phyloP scores from a whole-genome alignment of 176 grass and related monocot genomes.

The Elaeis guineensis region DNA sequence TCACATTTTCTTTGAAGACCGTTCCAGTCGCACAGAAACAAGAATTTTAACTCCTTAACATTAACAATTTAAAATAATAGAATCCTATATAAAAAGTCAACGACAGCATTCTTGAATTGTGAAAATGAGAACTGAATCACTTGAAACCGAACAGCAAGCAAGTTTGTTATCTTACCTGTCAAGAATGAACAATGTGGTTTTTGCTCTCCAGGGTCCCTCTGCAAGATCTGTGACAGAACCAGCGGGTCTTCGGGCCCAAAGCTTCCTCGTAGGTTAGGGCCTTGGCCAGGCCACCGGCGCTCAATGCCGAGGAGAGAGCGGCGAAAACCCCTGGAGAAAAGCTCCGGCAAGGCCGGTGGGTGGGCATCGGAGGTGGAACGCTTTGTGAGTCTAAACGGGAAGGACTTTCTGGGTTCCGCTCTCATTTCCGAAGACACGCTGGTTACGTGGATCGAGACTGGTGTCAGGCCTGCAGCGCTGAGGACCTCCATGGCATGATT shows the following conservation, averaged over 20 bases:
- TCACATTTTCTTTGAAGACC: too few relatives aligned
- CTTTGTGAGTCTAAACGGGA: constrained; percentile 17
- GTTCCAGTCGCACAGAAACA: too few relatives aligned
- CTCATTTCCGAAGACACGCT: background rate
- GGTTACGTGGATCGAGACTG: constrained; percentile 13
- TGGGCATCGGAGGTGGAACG: constrained; percentile 15
- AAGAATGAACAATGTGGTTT: constrained; percentile 76
- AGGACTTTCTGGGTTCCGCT: constrained; percentile 17
- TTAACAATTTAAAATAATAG: too few relatives aligned
- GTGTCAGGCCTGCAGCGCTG: constrained; percentile 28
- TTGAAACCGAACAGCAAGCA: too few relatives aligned
- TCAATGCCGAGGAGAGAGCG: constrained; percentile 37
- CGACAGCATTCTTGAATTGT: too few relatives aligned
- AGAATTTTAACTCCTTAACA: too few relatives aligned
- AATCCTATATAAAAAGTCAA: too few relatives aligned
- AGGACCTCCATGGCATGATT: constrained; percentile 43
- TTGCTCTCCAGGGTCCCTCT: constrained; percentile 72
- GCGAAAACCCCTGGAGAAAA: constrained; percentile 8
- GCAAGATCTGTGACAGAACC: constrained; percentile 41
- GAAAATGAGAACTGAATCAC: too few relatives aligned
- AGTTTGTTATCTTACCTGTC: constrained; percentile 52
- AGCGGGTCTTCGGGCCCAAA: constrained; percentile 47
- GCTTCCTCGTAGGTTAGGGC: constrained; percentile 69
- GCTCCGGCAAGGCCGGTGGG: too few relatives aligned
- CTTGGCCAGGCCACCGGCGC: constrained; percentile 30